Percentiles rank a stretch among this genome's conserved stretches.
These are phyloP conservation scores for Coemansia sp. DNA, from an alignment of 192 early-diverging fungal species.

Conservation along the genomic window DNA sequence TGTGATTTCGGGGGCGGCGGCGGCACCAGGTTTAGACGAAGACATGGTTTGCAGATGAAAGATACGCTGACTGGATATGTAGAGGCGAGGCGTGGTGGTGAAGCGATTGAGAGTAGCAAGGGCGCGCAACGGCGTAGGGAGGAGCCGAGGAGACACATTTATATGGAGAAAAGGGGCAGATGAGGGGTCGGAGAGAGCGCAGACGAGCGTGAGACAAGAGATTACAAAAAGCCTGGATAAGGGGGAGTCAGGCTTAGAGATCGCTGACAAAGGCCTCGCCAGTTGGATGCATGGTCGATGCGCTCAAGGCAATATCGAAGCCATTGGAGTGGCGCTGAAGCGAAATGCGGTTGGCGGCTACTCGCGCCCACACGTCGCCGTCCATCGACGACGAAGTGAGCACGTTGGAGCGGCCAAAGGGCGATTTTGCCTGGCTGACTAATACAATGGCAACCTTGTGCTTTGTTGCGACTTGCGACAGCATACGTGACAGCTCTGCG, in stretches of 20 bases:
- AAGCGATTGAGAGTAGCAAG: not conserved
- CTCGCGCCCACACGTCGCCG: constrained; percentile 34
- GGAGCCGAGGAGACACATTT: not conserved
- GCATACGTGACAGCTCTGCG: constrained; percentile 19
- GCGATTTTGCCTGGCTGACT: constrained; percentile 37
- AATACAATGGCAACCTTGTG: constrained; percentile 27
- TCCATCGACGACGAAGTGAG: constrained; percentile 11
- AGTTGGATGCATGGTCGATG: constrained; percentile 4
- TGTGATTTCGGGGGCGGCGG: constrained; percentile 19
- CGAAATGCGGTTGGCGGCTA: constrained; percentile 11
- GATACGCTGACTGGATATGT: not conserved
- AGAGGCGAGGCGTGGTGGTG: not conserved
- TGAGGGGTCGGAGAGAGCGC: not conserved
- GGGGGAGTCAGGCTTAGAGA: not conserved
- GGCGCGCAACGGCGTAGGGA: not conserved
- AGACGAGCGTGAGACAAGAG: not conserved
- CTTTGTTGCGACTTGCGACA: constrained; percentile 26
- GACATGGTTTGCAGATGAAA: not conserved
- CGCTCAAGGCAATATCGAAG: not conserved
- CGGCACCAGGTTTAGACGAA: constrained; percentile 7
- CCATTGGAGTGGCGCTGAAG: not conserved
- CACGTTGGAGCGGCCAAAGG: not conserved
- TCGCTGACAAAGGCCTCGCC: not conserved
- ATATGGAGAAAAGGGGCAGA: not conserved
- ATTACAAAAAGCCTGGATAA: not conserved